Evolutionary conservation across 1,284 basidiomycete species (phyloP).

Genomic region (Rhodotorula sp.): DNA sequence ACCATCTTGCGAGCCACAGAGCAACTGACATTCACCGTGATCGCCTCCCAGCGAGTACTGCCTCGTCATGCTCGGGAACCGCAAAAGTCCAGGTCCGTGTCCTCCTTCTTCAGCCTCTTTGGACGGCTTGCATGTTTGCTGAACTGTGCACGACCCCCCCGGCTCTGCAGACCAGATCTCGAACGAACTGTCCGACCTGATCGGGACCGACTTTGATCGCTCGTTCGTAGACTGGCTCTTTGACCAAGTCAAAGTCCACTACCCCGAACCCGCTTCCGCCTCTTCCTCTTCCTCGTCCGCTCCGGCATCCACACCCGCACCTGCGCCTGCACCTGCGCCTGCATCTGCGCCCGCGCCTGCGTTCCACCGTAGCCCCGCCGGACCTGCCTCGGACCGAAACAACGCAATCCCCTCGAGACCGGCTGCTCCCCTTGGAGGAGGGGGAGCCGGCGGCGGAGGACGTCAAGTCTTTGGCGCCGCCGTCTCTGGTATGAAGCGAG

Average conservation of each 20-base stretch:
- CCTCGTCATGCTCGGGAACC: conserved; percentile 86
- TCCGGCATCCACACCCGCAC: conserved; percentile 51
- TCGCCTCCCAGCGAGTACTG: conserved; percentile 67
- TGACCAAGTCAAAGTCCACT: conserved; percentile 57
- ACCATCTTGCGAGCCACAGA: too few relatives aligned
- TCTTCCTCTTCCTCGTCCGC: conserved; percentile 3
- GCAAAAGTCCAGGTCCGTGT: conserved; percentile 70
- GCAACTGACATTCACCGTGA: background rate
- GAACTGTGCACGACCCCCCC: background rate
- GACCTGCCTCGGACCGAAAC: background rate
- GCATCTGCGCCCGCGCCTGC: background rate
- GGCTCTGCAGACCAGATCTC: conserved; percentile 67
- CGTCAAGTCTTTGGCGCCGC: conserved; percentile 40
- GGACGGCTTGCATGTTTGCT: background rate
- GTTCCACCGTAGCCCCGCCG: background rate
- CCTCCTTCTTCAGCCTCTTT: background rate
- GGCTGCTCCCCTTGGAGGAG: conserved; percentile 1
- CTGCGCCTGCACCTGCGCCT: conserved; percentile 3
- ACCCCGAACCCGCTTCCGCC: conserved; percentile 52
- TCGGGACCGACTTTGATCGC: conserved; percentile 56
- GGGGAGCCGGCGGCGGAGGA: background rate
- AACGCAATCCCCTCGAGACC: conserved; percentile 10
- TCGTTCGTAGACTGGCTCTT: conserved; percentile 83
- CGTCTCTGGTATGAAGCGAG: conserved; percentile 42
- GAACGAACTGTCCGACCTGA: conserved; percentile 67